These are phyloP conservation scores for Penicillium vulpinum DNA, from an alignment of 2,329 filamentous ascomycete species.

Conservation along the genomic window DNA sequence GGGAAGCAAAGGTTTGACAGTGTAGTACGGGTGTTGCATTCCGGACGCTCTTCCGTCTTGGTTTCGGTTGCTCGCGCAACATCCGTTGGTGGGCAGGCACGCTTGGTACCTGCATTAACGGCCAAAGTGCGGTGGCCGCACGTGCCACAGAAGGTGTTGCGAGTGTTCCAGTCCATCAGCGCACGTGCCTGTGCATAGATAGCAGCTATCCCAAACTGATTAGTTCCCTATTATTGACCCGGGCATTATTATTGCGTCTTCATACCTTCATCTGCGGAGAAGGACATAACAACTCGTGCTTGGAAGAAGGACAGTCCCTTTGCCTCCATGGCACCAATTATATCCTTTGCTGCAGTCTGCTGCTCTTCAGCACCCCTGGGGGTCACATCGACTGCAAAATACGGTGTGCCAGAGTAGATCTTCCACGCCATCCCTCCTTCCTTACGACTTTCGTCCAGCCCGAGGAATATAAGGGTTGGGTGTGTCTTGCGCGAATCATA, in stretches of 20 bases:
- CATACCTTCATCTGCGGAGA: slow-evolving; percentile 63
- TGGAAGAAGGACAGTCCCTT: slow-evolving; percentile 66
- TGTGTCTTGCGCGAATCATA: slow-evolving; percentile 70
- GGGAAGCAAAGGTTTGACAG: slow-evolving; percentile 92
- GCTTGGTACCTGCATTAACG: slow-evolving; percentile 47
- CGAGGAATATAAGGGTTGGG: slow-evolving; percentile 80
- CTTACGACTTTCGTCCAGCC: slow-evolving; percentile 67
- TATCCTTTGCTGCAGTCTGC: slow-evolving; percentile 54
- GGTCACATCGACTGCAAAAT: slow-evolving; percentile 87
- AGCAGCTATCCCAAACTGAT: slow-evolving; percentile 60
- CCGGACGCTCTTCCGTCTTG: slow-evolving; percentile 51
- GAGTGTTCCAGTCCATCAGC: slow-evolving; percentile 88
- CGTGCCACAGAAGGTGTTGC: slow-evolving; percentile 87
- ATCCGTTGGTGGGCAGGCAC: slow-evolving; percentile 47
- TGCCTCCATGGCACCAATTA: slow-evolving; percentile 62
- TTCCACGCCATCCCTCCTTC: slow-evolving; percentile 48
- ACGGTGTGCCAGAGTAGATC: slow-evolving; percentile 74
- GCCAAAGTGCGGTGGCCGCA: slow-evolving; percentile 78
- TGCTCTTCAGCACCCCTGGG: slow-evolving; percentile 65
- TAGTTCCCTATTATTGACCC: not conserved
- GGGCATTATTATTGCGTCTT: not conserved
- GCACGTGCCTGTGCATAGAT: slow-evolving; percentile 88
- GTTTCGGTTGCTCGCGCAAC: slow-evolving; percentile 33
- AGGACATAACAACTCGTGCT: slow-evolving; percentile 63
- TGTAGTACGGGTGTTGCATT: slow-evolving; percentile 79